Evolutionary conservation across 2,329 filamentous ascomycete species (phyloP).

Genomic region (Fusarium sp.): DNA sequence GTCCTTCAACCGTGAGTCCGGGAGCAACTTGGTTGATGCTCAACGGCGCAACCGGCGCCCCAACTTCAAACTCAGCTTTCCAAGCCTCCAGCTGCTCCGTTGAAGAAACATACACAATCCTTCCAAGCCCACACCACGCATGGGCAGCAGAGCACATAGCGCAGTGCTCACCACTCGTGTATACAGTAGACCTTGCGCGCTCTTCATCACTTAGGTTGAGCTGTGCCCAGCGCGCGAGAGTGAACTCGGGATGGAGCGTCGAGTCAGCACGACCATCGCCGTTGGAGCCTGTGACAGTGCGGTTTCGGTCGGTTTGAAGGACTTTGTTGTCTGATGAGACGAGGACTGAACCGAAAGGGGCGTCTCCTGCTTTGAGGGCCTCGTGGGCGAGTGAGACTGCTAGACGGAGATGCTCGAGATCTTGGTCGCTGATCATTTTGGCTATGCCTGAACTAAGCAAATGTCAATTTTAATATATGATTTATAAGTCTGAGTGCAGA

Average conservation of each 20-base stretch:
- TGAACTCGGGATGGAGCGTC: constrained; percentile 53
- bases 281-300: constrained; percentile 46
- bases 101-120: constrained; percentile 51
- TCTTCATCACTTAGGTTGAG: constrained; percentile 51
- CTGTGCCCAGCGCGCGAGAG: constrained; percentile 53
- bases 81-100: constrained; percentile 47
- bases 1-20: constrained; percentile 45
- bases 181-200: constrained; percentile 53
- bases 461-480: neutral
- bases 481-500: neutral
- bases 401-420: constrained; percentile 28
- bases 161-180: constrained; percentile 55
- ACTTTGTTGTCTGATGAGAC: constrained; percentile 45
- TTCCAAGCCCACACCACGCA: constrained; percentile 51
- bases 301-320: constrained; percentile 51
- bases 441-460: too few species aligned
- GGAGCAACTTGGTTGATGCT: constrained; percentile 49
- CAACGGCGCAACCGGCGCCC: constrained; percentile 40
- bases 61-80: constrained; percentile 45
- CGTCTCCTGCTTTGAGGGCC: constrained; percentile 52
- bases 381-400: constrained; percentile 50
- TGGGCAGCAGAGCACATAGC: constrained; percentile 54
- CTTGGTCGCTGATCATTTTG: constrained; percentile 28
- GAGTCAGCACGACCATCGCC: constrained; percentile 46
- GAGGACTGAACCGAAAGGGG: constrained; percentile 53